Evolutionary conservation across 176 grass and related monocot genomes (phyloP).

Genomic region (Puccinellia tenuiflora): DNA sequence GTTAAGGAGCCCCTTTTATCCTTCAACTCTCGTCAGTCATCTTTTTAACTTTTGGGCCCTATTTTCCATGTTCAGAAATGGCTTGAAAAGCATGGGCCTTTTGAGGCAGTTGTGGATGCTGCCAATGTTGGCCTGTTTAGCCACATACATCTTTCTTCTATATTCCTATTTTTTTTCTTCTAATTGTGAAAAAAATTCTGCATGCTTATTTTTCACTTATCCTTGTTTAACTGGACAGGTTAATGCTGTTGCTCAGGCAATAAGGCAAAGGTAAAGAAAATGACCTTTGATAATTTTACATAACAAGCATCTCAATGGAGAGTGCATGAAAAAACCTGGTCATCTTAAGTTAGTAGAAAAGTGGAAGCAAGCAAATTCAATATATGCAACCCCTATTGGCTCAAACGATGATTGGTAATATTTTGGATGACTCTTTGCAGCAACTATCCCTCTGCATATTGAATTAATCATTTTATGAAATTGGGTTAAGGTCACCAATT

Average conservation of each 20-base stretch:
- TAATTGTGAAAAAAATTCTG: neutral
- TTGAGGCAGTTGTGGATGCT: conserved; percentile 57
- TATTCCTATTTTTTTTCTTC: neutral
- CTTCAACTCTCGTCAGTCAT: neutral
- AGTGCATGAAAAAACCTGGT: conserved; percentile 30
- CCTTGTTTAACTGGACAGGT: conserved; percentile 30
- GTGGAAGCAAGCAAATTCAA: conserved; percentile 50
- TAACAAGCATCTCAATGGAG: conserved; percentile 51
- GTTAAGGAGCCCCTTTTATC: neutral
- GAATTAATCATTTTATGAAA: too few species aligned
- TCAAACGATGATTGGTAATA: conserved; percentile 78
- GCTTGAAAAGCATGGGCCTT: conserved; percentile 55
- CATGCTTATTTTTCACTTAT: neutral
- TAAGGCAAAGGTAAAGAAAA: conserved; percentile 39
- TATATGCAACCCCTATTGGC: conserved; percentile 65
- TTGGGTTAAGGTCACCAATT: too few species aligned
- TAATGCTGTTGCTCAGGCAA: conserved; percentile 51
- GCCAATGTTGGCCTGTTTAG: conserved; percentile 59
- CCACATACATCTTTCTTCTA: conserved; percentile 42
- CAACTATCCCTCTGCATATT: neutral
- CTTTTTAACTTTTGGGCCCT: neutral
- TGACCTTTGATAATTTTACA: conserved; percentile 53
- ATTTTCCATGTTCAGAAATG: conserved; percentile 38
- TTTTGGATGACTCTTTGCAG: neutral
- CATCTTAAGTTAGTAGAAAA: conserved; percentile 39